A percentile compares a stretch with the other conserved stretches of the same genome.
Conservation (phyloP, 345 rosid species). For the Tarenaya hassleriana region DNA sequence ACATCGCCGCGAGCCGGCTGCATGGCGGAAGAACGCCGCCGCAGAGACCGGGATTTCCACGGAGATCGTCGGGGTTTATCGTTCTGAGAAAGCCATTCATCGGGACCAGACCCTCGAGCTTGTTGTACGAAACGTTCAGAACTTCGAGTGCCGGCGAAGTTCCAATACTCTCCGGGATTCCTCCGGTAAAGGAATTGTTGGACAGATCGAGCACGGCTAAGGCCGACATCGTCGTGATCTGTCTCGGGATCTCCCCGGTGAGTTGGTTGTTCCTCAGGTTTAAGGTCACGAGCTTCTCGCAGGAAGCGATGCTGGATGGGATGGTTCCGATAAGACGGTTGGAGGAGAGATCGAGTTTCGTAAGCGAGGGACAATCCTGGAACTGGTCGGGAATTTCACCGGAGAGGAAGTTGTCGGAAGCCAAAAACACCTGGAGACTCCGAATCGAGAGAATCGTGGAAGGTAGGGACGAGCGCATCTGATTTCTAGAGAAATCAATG, state of each 20-base stretch:
- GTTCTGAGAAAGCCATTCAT: conserved; percentile 63
- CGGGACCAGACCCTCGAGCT: conserved; percentile 76
- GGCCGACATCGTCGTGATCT: conserved; percentile 69
- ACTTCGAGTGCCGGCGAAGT: conserved; percentile 73
- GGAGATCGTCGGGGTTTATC: conserved; percentile 68
- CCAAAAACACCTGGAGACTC: conserved; percentile 59
- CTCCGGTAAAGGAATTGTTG: conserved; percentile 67
- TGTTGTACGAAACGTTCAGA: conserved; percentile 76
- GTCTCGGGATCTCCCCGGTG: conserved; percentile 61
- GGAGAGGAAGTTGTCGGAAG: conserved; percentile 48
- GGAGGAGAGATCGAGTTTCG: conserved; percentile 73
- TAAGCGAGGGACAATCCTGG: conserved; percentile 87
- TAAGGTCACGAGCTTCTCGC: conserved; percentile 62
- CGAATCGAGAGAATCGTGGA: conserved; percentile 74
- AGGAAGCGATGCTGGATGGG: conserved; percentile 80
- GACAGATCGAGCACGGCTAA: conserved; percentile 84
- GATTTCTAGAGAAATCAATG: conserved; percentile 72
- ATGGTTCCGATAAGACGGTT: conserved; percentile 64
- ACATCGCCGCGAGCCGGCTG: conserved; percentile 22
- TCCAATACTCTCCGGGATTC: conserved; percentile 72
- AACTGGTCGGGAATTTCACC: conserved; percentile 89
- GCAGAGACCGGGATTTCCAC: conserved; percentile 72
- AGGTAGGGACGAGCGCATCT: conserved; percentile 55
- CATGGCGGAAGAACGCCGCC: conserved; percentile 80
- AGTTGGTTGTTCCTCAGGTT: conserved; percentile 61